Evolutionary conservation across 768 basidiomycete genomes (phyloP).

Genomic region (Russula sp.): DNA sequence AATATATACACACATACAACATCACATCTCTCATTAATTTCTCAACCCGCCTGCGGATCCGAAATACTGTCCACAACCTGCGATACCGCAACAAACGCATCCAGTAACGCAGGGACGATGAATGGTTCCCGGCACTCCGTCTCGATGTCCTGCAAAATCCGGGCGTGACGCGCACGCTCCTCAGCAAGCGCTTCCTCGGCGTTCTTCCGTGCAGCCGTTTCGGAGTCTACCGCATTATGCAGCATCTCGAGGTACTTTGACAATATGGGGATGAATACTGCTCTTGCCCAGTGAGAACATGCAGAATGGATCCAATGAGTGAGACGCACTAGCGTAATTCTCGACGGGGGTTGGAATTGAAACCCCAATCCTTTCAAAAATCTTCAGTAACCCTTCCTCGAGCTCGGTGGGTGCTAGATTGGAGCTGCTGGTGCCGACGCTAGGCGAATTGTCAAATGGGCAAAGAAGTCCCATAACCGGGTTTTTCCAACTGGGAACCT

Average conservation of each 20-base stretch:
- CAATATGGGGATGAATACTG: constrained; percentile 7
- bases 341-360: not conserved
- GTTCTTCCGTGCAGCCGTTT: not conserved
- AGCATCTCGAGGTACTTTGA: not conserved
- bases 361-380: constrained; percentile 15
- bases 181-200: constrained; percentile 20
- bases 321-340: constrained; percentile 15
- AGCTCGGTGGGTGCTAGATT: not conserved
- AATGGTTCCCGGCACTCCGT: constrained; percentile 34
- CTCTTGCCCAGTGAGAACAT: constrained; percentile 10
- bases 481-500: not conserved
- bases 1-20: not conserved
- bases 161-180: constrained; percentile 21
- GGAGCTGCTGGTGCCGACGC: not conserved
- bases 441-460: not conserved
- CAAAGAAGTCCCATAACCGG: not conserved
- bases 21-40: not conserved
- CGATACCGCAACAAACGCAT: constrained; percentile 36
- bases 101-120: constrained; percentile 37
- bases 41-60: not conserved
- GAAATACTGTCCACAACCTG: constrained; percentile 29
- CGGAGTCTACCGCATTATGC: not conserved
- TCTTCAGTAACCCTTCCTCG: constrained; percentile 9
- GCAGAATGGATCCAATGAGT: not conserved
- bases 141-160: constrained; percentile 22